Evolutionary conservation across 1,284 basidiomycete species (phyloP).

Genomic region (Austroboletus olivaceoglutinosus): DNA sequence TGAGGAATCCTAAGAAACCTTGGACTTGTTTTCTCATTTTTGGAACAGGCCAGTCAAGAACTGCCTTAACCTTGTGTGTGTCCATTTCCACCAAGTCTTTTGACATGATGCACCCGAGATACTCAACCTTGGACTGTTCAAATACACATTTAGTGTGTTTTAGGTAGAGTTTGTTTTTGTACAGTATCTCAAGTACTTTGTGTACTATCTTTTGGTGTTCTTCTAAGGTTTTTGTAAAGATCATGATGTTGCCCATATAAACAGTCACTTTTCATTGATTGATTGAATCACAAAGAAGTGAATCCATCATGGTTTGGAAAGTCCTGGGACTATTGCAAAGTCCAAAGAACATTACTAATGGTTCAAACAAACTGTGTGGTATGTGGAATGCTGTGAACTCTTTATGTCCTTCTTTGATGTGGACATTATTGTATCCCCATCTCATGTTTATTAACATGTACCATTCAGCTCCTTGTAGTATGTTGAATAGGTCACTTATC

Average conservation of each 20-base stretch:
- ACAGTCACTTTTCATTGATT: not conserved
- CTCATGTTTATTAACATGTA: too few relatives aligned
- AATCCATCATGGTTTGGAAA: too few relatives aligned
- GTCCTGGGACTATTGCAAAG: too few relatives aligned
- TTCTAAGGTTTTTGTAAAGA: not conserved
- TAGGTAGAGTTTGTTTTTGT: not conserved
- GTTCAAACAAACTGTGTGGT: too few relatives aligned
- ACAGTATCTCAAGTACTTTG: not conserved
- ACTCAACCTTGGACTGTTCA: not conserved
- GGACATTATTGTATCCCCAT: too few relatives aligned
- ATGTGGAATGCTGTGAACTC: too few relatives aligned
- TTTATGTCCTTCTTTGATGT: too few relatives aligned
- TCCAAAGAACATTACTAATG: too few relatives aligned
- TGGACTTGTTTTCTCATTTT: conserved; percentile 18
- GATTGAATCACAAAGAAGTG: not conserved
- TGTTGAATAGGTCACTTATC: too few relatives aligned
- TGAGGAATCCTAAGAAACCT: conserved; percentile 36
- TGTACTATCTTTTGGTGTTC: not conserved
- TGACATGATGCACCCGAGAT: not conserved
- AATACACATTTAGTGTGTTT: not conserved
- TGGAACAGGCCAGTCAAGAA: not conserved
- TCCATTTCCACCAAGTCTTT: not conserved
- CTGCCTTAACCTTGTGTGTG: not conserved
- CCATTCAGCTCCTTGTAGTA: too few relatives aligned
- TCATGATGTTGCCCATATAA: not conserved